Evolutionary conservation across 495 filamentous ascomycete genomes (phyloP).

Genomic region (Penicillium steckii): DNA sequence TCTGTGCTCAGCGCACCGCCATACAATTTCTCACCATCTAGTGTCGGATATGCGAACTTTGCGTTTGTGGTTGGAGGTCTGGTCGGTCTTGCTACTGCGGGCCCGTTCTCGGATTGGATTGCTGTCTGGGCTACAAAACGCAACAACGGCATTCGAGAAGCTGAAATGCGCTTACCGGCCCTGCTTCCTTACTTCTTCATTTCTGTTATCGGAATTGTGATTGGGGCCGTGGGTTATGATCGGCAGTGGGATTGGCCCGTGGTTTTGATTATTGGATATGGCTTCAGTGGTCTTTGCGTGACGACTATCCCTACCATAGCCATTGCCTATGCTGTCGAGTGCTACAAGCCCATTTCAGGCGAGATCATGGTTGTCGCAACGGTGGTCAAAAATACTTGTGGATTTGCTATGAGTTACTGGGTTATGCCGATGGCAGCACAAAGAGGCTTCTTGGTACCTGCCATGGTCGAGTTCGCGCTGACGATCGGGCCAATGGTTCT

Average conservation of each 20-base stretch:
- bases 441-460: constrained; percentile 13
- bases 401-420: constrained; percentile 44
- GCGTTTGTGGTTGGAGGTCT: constrained; percentile 45
- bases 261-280: constrained; percentile 53
- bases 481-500: constrained; percentile 19
- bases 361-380: constrained; percentile 56
- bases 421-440: constrained; percentile 11
- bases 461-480: constrained; percentile 25
- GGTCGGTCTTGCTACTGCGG: constrained; percentile 51
- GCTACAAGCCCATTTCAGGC: constrained; percentile 52
- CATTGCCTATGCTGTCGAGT: constrained; percentile 55
- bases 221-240: constrained; percentile 55
- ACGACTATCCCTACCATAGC: constrained; percentile 48
- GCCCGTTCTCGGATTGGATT: constrained; percentile 53
- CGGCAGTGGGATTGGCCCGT: constrained; percentile 46
- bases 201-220: constrained; percentile 54
- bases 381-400: constrained; percentile 53
- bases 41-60: constrained; percentile 43
- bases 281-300: constrained; percentile 46
- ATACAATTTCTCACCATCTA: constrained; percentile 43
- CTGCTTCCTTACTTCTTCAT: constrained; percentile 54
- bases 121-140: constrained; percentile 46
- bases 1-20: constrained; percentile 52
- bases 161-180: constrained; percentile 62
- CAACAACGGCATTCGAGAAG: constrained; percentile 61